Base-by-base conservation (phyloP, 2,329 filamentous ascomycete genomes). In the Talaromyces islandicus region DNA sequence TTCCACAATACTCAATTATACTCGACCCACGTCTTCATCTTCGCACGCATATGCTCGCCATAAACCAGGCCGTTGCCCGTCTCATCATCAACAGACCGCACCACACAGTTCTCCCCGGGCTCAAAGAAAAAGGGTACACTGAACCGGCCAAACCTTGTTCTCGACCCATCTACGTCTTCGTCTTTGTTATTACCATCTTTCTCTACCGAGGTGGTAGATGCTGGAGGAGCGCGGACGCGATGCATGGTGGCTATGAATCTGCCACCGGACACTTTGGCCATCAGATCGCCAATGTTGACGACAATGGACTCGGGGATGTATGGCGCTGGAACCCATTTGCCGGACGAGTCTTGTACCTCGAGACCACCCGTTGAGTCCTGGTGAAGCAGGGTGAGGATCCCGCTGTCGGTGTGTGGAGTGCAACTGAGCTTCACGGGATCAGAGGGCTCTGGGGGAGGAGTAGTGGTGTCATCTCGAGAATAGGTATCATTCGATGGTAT, bases 121-220 rank as follows among this genome's bases (percentile, higher is more conserved):
- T 80, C 77, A 62, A 80, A 80, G 67, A 81, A 80, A 65, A 80
- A 80, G 1, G 77, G 78, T 29, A 80, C 75, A 54, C 76, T 78
- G 58, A 77, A 77, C 19, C 76, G 66, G 1, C 72, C 73, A 50
- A 66, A 63, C 46, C 57, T 53, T 56, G 53, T 7, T 54, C 38
- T 19, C 48, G 41, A 53, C 17, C 46, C 12, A 46, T 41, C 14
- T 21, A 56, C n/a, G 19, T 52, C 38, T 5, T 56, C 55, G 5
- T 1, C 29, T 1, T 61, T 35, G 11, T 21, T 50, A 12, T 19
- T 6, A 48, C 24, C 2, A 9, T 38, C 5, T 9, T 41, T 21
- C 19, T 48, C 43, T 12, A 9, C 41, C 19, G 41, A 46, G 14
- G 7, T 19, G n/a, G 7, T 9, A 38, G 17, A 14, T 56, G n/a